Percentiles rank a stretch among this genome's conserved stretches.
phyloP scores from a whole-genome alignment of 129 eudicot species.

The Silybum marianum region DNA sequence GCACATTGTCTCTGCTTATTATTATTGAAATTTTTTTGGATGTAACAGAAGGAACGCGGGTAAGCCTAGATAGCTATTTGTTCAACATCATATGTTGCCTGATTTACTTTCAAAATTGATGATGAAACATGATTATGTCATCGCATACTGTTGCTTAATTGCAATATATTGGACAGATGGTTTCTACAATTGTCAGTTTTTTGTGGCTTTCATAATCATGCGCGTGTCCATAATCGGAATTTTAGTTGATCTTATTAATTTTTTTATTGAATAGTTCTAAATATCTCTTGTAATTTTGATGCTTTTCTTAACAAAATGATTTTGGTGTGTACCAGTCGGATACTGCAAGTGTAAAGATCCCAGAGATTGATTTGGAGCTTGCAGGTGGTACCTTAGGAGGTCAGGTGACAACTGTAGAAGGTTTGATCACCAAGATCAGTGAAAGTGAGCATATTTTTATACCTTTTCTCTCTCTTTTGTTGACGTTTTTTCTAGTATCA shows the following conservation, averaged over 20 bases:
- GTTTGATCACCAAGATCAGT: constrained; percentile 76
- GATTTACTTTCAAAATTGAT: constrained; percentile 12
- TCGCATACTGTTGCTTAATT: background rate
- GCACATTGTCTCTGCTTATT: background rate
- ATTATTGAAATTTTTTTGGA: background rate
- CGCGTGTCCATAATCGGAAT: background rate
- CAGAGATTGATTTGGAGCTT: constrained; percentile 88
- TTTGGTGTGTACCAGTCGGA: constrained; percentile 64
- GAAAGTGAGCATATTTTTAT: constrained; percentile 66
- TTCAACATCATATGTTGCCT: background rate
- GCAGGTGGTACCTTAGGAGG: constrained; percentile 93
- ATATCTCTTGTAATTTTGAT: background rate
- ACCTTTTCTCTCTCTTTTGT: background rate
- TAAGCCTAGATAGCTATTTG: background rate
- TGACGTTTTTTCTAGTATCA: background rate
- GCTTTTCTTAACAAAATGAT: background rate
- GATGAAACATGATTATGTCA: background rate
- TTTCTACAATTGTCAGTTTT: background rate
- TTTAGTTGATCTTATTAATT: background rate
- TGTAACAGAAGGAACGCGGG: background rate
- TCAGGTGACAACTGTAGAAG: constrained; percentile 88
- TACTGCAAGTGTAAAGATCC: constrained; percentile 80
- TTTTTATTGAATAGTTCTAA: background rate
- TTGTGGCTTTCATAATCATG: background rate
- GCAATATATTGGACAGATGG: background rate